Conservation (phyloP, 495 filamentous ascomycete species). For the Daldinia childiae region DNA sequence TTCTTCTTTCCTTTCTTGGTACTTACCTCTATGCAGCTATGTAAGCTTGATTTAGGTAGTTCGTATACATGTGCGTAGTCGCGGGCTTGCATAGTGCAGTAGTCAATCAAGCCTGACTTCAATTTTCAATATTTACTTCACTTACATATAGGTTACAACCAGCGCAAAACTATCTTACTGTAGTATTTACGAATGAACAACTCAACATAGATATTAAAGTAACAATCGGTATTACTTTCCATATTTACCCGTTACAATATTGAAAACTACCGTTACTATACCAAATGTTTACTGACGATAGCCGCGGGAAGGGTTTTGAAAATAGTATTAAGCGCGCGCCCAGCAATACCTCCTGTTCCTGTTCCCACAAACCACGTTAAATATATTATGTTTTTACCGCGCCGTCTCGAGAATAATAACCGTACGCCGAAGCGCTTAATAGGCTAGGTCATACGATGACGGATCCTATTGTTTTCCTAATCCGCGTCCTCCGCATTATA, state of each 20-base stretch:
- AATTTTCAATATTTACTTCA: no score
- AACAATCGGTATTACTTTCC: not conserved
- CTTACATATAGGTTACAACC: not conserved
- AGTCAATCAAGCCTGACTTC: not conserved
- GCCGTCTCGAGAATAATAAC: conserved; percentile 14
- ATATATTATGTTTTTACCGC: conserved; percentile 15
- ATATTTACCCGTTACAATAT: not conserved
- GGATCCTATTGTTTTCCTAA: not conserved
- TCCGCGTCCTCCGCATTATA: not conserved
- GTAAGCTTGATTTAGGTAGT: not conserved
- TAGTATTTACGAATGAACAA: not conserved
- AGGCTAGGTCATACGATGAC: not conserved
- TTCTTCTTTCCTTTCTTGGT: not conserved
- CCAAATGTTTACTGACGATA: conserved; percentile 6
- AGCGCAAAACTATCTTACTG: not conserved
- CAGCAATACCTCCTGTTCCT: conserved; percentile 1
- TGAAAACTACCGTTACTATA: not conserved
- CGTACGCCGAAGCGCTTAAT: not conserved
- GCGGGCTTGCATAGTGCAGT: not conserved
- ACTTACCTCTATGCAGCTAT: not conserved
- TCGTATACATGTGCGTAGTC: not conserved
- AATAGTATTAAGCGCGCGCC: conserved; percentile 33
- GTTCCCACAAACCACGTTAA: not conserved
- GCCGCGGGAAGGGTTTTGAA: not conserved
- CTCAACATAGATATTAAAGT: not conserved